Conservation (phyloP, 2,329 filamentous ascomycete genomes). For the Dactylonectria estremocensis region DNA sequence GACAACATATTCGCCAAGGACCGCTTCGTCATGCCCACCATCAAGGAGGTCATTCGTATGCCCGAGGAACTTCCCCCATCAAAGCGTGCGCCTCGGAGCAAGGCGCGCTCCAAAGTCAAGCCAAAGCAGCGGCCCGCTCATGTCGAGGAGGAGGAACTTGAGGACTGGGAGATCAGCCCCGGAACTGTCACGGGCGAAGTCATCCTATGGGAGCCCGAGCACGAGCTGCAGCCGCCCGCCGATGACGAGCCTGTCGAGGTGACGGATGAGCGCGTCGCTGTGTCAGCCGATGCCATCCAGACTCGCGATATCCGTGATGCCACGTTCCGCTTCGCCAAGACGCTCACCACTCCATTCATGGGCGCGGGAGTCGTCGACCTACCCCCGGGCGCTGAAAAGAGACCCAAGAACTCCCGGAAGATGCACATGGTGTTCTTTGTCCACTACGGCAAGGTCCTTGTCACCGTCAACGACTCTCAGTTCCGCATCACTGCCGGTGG, state of each 20-base stretch:
- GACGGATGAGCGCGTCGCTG: constrained; percentile 69
- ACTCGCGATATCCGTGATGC: constrained; percentile 74
- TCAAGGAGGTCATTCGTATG: constrained; percentile 84
- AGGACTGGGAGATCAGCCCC: constrained; percentile 80
- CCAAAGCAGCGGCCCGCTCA: constrained; percentile 53
- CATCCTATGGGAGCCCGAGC: constrained; percentile 73
- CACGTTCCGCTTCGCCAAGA: constrained; percentile 90
- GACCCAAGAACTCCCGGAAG: constrained; percentile 90
- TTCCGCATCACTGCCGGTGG: constrained; percentile 92
- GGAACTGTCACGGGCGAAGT: constrained; percentile 77
- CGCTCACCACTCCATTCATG: constrained; percentile 87
- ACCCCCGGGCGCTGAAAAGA: constrained; percentile 86
- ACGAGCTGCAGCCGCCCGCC: constrained; percentile 67
- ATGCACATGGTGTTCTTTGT: constrained; percentile 99
- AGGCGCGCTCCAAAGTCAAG: constrained; percentile 50
- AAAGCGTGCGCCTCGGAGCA: constrained; percentile 46
- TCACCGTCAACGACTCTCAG: constrained; percentile 80
- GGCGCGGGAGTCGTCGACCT: constrained; percentile 92
- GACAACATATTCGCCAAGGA: constrained; percentile 61
- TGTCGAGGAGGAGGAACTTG: constrained; percentile 70
- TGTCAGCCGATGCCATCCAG: constrained; percentile 69
- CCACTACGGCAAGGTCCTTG: constrained; percentile 84
- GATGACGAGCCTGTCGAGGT: constrained; percentile 70
- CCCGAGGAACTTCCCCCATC: constrained; percentile 67
- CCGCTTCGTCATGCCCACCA: constrained; percentile 74